Percentiles rank a stretch among this genome's conserved stretches.
Evolutionary conservation across 2,329 filamentous ascomycete genomes (phyloP).

Genomic region (Calonectria pteridis): DNA sequence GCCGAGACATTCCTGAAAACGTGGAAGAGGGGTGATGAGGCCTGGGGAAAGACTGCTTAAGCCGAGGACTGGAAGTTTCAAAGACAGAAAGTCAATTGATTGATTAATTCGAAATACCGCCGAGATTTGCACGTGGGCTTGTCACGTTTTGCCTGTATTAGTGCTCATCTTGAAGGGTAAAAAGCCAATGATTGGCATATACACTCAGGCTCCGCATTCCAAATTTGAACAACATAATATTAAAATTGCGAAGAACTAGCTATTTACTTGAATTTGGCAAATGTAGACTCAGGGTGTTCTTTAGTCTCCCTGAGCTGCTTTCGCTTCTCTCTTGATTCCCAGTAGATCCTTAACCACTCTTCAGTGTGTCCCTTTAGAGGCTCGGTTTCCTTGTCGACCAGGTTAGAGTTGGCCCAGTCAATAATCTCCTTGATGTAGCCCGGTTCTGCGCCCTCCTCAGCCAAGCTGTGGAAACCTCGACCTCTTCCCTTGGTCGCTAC

Average conservation of each 20-base stretch:
- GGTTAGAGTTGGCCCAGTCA: conserved; percentile 36
- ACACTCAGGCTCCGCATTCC: neutral
- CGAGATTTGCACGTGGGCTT: neutral
- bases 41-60: neutral
- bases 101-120: neutral
- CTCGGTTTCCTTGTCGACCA: conserved; percentile 12
- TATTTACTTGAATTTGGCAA: conserved; percentile 6
- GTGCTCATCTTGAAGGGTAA: neutral
- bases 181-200: neutral
- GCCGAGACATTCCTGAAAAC: conserved; percentile 9
- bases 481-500: conserved; percentile 36
- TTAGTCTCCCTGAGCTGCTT: conserved; percentile 23
- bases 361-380: conserved; percentile 28
- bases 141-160: neutral
- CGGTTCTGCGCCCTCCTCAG: conserved; percentile 36
- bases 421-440: conserved; percentile 40
- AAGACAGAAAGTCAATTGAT: neutral
- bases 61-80: neutral
- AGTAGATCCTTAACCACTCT: conserved; percentile 35
- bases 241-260: neutral
- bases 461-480: conserved; percentile 43
- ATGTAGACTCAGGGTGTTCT: conserved; percentile 25
- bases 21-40: conserved; percentile 27
- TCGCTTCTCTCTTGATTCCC: conserved; percentile 24
- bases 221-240: neutral